A percentile compares a stretch with the other conserved stretches of the same genome.
Evolutionary conservation across 176 grass and related monocot species (phyloP).

Genomic region (Raddia guianensis): DNA sequence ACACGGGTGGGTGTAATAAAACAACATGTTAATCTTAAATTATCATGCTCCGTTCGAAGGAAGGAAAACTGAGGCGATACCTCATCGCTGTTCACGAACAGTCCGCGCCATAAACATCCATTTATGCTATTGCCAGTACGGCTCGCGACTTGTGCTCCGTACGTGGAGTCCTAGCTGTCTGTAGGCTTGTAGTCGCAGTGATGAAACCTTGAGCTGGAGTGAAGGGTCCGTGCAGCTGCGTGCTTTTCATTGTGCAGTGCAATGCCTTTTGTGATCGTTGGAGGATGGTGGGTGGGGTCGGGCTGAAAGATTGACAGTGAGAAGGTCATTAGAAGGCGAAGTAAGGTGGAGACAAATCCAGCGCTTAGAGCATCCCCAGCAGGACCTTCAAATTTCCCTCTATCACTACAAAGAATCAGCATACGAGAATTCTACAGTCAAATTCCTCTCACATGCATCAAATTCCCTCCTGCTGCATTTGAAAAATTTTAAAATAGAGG

Average conservation of each 20-base stretch:
- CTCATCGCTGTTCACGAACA: background rate
- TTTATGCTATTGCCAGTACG: background rate
- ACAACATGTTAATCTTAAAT: background rate
- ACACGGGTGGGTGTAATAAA: background rate
- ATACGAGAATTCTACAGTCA: too few species aligned
- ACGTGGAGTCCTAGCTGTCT: background rate
- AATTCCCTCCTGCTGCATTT: too few species aligned
- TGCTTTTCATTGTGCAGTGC: background rate
- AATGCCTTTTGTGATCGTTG: too few species aligned
- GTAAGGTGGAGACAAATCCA: too few species aligned
- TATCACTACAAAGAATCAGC: too few species aligned
- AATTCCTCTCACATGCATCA: too few species aligned
- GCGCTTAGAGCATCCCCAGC: too few species aligned
- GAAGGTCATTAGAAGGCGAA: too few species aligned
- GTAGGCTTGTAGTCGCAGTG: background rate
- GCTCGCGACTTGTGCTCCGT: background rate
- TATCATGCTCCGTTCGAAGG: background rate
- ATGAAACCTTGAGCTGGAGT: background rate
- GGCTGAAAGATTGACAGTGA: too few species aligned
- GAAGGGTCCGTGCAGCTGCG: background rate
- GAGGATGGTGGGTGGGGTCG: too few species aligned
- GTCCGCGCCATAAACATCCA: background rate
- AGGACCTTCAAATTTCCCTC: too few species aligned
- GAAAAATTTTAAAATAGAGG: too few species aligned
- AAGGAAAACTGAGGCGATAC: background rate